Conservation (phyloP, 768 basidiomycete genomes). For the Tricholoma flavovirens region DNA sequence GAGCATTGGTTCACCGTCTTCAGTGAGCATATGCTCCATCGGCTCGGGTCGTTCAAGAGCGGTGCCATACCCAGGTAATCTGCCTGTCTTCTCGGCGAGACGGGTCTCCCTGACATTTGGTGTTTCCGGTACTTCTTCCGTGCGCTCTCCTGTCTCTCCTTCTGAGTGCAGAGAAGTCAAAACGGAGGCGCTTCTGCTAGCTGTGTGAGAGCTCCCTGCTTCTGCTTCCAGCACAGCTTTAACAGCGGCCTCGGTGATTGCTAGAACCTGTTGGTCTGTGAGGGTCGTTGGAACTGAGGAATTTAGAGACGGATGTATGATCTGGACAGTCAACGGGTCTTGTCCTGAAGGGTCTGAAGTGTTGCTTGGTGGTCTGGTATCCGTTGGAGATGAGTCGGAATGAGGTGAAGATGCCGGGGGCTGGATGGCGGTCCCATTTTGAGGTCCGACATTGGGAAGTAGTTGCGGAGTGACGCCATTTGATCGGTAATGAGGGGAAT, state of each 20-base stretch:
- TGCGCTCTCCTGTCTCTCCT: not conserved
- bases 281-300: conserved; percentile 15
- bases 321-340: not conserved
- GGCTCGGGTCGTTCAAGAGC: conserved; percentile 33
- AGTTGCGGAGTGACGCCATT: conserved; percentile 14
- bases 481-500: conserved; percentile 46
- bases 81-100: conserved; percentile 1
- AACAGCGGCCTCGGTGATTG: conserved; percentile 23
- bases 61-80: conserved; percentile 25
- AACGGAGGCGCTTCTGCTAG: conserved; percentile 10
- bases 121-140: not conserved
- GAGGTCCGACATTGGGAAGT: conserved; percentile 17
- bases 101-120: not conserved
- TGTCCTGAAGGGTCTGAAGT: not conserved
- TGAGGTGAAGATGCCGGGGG: conserved; percentile 3
- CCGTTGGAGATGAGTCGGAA: conserved; percentile 1
- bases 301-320: conserved; percentile 24
- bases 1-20: conserved; percentile 63
- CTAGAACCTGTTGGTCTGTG: conserved; percentile 22
- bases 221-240: conserved; percentile 31
- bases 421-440: conserved; percentile 1
- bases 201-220: conserved; percentile 24
- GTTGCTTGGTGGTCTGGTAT: not conserved
- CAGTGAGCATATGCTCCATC: conserved; percentile 53
- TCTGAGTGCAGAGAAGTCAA: conserved; percentile 10